Evolutionary conservation across 805 yeast genomes (phyloP), one percentile per base, ranked within the genome.

Genomic region (Pichia eremophila): DNA sequence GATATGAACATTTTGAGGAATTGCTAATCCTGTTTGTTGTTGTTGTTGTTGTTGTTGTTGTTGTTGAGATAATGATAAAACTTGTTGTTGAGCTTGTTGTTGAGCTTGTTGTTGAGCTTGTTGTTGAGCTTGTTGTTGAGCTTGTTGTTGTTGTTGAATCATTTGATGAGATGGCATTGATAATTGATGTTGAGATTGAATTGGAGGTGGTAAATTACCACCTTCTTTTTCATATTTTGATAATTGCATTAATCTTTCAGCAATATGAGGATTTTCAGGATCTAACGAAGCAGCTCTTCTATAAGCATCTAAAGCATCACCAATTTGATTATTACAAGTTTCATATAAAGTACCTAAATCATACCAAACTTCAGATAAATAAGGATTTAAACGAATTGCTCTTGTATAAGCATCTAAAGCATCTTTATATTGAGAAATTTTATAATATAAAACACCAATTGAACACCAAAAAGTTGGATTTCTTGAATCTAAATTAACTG

Each of bases 401-500:
- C 98, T 74, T 8, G 98, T 90, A 69, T 93, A 93, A 15, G 99
- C 99, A 64, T 93, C 98, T 54, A 93, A 72, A 2, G 99, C 99
- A 64, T 93, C 99, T 48, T 96, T 76, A 69, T 87, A 93, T 70
- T 93, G 99, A 48, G 93, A 81, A 51, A 93, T 91, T 68, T 93
- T 97, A 67, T 91, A 93, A 69, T 93, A 93, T 49, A 93, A 74
- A 15, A 93, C 99, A 64, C 99, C 99, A 59, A 85, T 85, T 34
- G 90, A 83, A 57, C 95, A 85, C 99, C 99, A 93, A 72, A 93
- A 93, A 1, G 97, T 93, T 49, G 99, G 98, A 65, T 93, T 93
- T 64, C 97, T 78, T 37, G 95, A 84, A 66, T 93, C 98, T 53
- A 96, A 78, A 65, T 93, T 93, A 50, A 93, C 99, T 12, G 98